These are phyloP conservation scores for Simmondsia chinensis DNA, from an alignment of 148 eudicot species.

Conservation along the genomic window DNA sequence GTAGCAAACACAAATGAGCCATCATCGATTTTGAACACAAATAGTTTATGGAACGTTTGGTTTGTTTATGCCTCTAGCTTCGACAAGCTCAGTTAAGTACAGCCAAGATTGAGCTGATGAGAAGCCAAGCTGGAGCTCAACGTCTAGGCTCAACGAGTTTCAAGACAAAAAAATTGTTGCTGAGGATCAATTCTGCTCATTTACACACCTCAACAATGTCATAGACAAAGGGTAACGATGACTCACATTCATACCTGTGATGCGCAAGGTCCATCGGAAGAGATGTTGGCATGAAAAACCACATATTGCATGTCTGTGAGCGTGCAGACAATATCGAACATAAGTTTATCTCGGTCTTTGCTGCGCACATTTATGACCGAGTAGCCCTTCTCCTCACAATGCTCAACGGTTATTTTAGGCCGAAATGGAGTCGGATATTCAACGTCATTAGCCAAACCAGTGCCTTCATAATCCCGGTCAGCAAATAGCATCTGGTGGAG, in stretches of 20 bases:
- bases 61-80: too few species aligned
- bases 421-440: conserved; percentile 18
- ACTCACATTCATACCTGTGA: conserved; percentile 39
- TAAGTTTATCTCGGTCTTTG: conserved; percentile 67
- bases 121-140: too few species aligned
- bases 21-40: too few species aligned
- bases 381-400: conserved; percentile 66
- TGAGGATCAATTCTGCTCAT: too few species aligned
- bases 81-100: too few species aligned
- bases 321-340: conserved; percentile 87
- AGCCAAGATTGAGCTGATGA: too few species aligned
- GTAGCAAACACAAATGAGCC: too few species aligned
- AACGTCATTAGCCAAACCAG: conserved; percentile 11
- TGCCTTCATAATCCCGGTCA: conserved; percentile 62
- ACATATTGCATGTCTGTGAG: conserved; percentile 81
- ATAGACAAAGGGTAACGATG: background rate
- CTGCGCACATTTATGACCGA: conserved; percentile 49
- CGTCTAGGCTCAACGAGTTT: too few species aligned
- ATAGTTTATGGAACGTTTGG: too few species aligned
- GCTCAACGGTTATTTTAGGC: conserved; percentile 41
- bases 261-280: conserved; percentile 53
- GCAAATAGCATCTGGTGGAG: conserved; percentile 78
- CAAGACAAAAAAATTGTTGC: too few species aligned
- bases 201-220: background rate
- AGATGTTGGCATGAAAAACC: conserved; percentile 65